Evolutionary conservation across 1,284 basidiomycete genomes (phyloP), one percentile per base, ranked within the genome.

Genomic region (Ustilago esculenta): DNA sequence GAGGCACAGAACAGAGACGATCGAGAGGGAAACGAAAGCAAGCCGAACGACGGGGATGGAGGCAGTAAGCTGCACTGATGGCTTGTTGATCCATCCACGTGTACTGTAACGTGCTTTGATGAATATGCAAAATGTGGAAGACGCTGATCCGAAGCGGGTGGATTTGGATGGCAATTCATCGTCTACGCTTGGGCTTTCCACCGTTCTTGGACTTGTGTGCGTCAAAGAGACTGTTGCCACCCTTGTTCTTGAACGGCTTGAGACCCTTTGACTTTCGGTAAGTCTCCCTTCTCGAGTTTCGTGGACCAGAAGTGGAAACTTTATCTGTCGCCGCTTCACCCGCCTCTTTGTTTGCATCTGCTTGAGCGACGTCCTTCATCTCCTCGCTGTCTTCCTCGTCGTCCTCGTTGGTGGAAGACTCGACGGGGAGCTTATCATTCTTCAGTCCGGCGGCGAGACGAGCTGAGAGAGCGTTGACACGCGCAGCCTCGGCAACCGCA

Each of bases 401-500:
- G 34, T 82, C 69, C 42, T 69, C 71, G 56, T 78, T 77, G 12
- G 72, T 64, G 17, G 75, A 63, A 30, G 84, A 84, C 63, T 87
- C 83, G 25, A 85, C 65, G 15, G 63, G 49, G 0, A 58, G 20
- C 37, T 72, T 72, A 18, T 69, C 66, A 23, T 54, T 47, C 12
- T 60, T 56, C 17, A 64, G 39, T 0, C 69, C 67, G 18, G 55
- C 65, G 9, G 42, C 48, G 17, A 98, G 87, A 83, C 90, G 91
- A 57, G 87, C 81, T 65, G 88, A 88, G 40, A 97, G 85, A 45
- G 92, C 87, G 64, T 90, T 84, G 17, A 94, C 85, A 33, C 94
- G 89, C 23, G 91, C 91, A 12, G 94, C 92, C 70, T 93, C 90
- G 2, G 88, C 86, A 1, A 89, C 91, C 50, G 92, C 91, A 82